Percentiles rank a stretch among this genome's conserved stretches.
Evolutionary conservation across 2,329 filamentous ascomycete genomes (phyloP).

Genomic region (Penicillium sp.): DNA sequence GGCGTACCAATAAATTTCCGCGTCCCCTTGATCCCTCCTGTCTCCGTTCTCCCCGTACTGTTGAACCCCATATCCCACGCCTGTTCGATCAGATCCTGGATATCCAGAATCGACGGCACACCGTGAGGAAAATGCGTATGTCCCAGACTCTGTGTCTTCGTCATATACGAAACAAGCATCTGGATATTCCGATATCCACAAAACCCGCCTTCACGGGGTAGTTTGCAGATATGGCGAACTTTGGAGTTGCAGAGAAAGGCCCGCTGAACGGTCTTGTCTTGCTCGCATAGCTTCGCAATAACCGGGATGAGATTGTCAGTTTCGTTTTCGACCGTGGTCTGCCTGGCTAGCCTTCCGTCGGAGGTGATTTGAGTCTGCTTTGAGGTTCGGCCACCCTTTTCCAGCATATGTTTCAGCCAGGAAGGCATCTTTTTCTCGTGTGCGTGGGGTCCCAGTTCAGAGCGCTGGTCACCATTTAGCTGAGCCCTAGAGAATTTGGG

Average conservation of each 20-base stretch:
- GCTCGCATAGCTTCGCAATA: slow-evolving; percentile 63
- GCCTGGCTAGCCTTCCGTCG: slow-evolving; percentile 46
- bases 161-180: slow-evolving; percentile 80
- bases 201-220: slow-evolving; percentile 82
- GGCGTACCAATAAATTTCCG: slow-evolving; percentile 95
- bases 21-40: slow-evolving; percentile 82
- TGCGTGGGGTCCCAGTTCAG: slow-evolving; percentile 70
- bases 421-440: slow-evolving; percentile 74
- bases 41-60: slow-evolving; percentile 71
- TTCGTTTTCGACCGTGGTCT: slow-evolving; percentile 51
- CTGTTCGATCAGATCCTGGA: slow-evolving; percentile 83
- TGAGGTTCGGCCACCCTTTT: slow-evolving; percentile 59
- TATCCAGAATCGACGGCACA: slow-evolving; percentile 74
- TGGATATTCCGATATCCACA: slow-evolving; percentile 96
- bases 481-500: not conserved
- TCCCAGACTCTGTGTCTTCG: slow-evolving; percentile 59
- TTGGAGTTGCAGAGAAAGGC: slow-evolving; percentile 78
- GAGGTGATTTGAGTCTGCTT: slow-evolving; percentile 53
- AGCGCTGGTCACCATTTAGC: slow-evolving; percentile 44
- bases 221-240: slow-evolving; percentile 78
- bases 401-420: slow-evolving; percentile 65
- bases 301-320: slow-evolving; percentile 60
- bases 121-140: slow-evolving; percentile 60
- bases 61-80: slow-evolving; percentile 90
- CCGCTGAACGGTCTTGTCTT: slow-evolving; percentile 64